Evolutionary conservation across 163 green algal genomes (phyloP), one percentile per base, ranked within the genome.

Genomic region (Prototheca wickerhamii): DNA sequence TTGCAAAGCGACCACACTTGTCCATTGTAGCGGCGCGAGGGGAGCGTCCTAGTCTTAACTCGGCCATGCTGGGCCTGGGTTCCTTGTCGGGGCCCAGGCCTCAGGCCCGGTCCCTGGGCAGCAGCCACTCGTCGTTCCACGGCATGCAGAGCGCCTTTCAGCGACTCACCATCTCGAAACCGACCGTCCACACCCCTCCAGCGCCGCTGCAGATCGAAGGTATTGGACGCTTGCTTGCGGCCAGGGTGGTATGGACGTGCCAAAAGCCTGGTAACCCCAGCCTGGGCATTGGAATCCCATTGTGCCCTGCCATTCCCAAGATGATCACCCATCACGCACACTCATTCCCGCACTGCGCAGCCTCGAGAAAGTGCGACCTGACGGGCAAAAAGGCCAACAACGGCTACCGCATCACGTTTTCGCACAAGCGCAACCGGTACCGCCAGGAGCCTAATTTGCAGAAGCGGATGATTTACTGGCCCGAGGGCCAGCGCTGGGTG

Each of bases 401-500:
- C 73, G 89, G 83, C 44, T 93, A 91, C 69, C 56, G 68, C 4
- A 89, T 99, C 3, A 95, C 85, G 55, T 98, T 98, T 82, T 98
- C 91, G 23, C 93, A 97, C 86, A 96, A 95, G 79, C 82, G 93
- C 58, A 96, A 88, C 81, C 92, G 94, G 78, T 94, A 93, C 71
- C 84, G 92, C 74, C 93, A 99, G 79, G 73, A 95, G 60, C 80
- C 83, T 37, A 99, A 99, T 84, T 79, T 99, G 61, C 93, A 95
- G 72, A 69, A 85, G 40, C 92, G 92, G 77, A 89, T 76, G 67
- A 57, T 96, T 20, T 96, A 84, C 75, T 95, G 87, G 89, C 78
- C 85, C 28, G 74, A 88, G 44, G 84, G 82, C 40, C 77, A 95
- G 79, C 81, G 89, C 30, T 87, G 68, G 69, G 75, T 87, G 3